These are phyloP conservation scores for Clarireedia monteithiana DNA, from an alignment of 2,329 filamentous ascomycete genomes.

Conservation along the genomic window DNA sequence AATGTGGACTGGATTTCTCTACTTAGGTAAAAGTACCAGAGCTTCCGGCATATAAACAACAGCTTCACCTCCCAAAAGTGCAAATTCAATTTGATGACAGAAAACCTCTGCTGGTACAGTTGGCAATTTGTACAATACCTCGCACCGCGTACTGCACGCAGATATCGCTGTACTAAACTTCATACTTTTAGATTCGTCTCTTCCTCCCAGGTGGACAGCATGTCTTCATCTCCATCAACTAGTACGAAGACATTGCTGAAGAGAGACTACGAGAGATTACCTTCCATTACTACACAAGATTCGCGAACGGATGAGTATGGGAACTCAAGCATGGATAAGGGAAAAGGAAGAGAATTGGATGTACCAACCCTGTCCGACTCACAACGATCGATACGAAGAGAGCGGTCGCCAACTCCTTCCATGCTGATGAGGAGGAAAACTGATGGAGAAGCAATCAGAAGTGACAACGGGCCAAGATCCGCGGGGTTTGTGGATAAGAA, in stretches of 20 bases:
- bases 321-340: background rate
- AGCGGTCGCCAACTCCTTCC: background rate
- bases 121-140: background rate
- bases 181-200: background rate
- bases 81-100: too few relatives aligned
- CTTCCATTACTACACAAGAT: background rate
- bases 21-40: background rate
- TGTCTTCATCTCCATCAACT: background rate
- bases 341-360: background rate
- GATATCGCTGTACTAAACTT: background rate
- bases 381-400: background rate
- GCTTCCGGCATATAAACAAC: background rate
- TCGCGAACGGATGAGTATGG: background rate
- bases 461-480: background rate
- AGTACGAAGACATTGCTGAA: background rate
- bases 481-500: background rate
- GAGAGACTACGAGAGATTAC: conserved; percentile 2
- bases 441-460: background rate
- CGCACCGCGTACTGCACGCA: background rate
- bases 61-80: background rate
- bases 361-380: background rate
- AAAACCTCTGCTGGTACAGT: background rate
- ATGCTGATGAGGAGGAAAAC: background rate
- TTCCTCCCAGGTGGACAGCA: background rate
- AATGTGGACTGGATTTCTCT: background rate